A percentile compares a stretch with the other conserved stretches of the same genome.
These are phyloP conservation scores for Exidia glandulosa DNA, from an alignment of 768 basidiomycete genomes.

Conservation along the genomic window DNA sequence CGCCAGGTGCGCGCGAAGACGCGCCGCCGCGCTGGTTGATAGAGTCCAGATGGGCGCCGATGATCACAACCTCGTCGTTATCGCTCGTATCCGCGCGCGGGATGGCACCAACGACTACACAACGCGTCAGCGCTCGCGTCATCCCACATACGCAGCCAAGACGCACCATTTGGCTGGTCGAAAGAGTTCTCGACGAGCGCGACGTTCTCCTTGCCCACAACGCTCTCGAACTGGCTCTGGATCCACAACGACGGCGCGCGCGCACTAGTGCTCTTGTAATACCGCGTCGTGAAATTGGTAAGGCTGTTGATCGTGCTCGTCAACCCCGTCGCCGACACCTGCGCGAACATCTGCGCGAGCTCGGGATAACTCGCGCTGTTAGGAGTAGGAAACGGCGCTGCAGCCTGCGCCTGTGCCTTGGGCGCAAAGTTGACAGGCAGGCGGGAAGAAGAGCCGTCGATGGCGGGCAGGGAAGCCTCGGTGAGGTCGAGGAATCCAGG, in stretches of 20 bases:
- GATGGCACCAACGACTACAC: not conserved
- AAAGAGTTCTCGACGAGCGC: not conserved
- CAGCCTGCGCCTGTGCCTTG: not conserved
- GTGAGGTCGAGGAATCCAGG: not conserved
- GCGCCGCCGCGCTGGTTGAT: constrained; percentile 8
- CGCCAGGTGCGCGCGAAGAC: constrained; percentile 1
- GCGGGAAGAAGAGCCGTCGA: not conserved
- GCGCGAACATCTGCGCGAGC: not conserved
- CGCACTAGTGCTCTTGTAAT: not conserved
- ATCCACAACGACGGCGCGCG: not conserved
- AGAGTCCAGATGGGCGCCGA: constrained; percentile 11
- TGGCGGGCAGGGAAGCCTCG: not conserved
- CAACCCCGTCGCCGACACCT: not conserved
- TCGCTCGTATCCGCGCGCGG: not conserved
- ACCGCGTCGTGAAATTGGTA: not conserved
- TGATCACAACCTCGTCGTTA: constrained; percentile 2
- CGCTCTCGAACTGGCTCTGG: not conserved
- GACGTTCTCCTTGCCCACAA: not conserved
- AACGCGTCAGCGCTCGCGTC: not conserved
- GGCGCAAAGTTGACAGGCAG: no score
- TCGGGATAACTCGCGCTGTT: not conserved
- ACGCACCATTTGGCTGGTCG: not conserved
- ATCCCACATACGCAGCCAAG: not conserved
- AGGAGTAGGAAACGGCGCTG: not conserved
- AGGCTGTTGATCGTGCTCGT: not conserved